Evolutionary conservation across 2,329 filamentous ascomycete genomes (phyloP).

Genomic region (Fusarium sp.): DNA sequence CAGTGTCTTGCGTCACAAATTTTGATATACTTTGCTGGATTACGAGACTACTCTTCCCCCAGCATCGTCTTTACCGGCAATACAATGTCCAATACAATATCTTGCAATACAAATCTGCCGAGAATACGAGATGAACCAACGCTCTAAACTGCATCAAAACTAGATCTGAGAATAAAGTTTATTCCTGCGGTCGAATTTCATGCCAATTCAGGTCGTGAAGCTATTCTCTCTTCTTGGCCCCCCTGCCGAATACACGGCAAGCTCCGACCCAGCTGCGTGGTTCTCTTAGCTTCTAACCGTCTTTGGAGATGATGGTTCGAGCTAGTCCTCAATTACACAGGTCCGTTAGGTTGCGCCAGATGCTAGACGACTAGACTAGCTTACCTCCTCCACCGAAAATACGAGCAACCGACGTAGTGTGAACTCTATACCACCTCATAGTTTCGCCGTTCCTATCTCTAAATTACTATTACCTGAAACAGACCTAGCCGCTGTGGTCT

Average conservation of each 20-base stretch:
- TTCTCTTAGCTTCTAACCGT: neutral
- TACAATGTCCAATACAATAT: too few relatives aligned
- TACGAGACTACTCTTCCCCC: too few relatives aligned
- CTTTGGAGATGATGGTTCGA: neutral
- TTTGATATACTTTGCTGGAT: neutral
- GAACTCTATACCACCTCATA: slow-evolving; percentile 3
- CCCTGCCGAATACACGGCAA: neutral
- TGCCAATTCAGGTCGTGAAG: neutral
- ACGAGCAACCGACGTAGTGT: too few relatives aligned
- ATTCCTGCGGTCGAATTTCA: neutral
- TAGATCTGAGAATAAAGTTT: too few relatives aligned
- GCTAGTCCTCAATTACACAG: neutral
- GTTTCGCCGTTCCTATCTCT: neutral
- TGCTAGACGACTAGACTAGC: neutral
- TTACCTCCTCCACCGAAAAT: neutral
- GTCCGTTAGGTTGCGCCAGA: neutral
- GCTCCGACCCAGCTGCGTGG: neutral
- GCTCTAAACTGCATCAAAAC: too few relatives aligned
- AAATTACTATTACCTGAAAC: neutral
- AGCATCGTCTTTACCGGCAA: too few relatives aligned
- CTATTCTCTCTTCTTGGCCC: neutral
- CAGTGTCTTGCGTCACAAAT: neutral
- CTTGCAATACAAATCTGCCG: too few relatives aligned
- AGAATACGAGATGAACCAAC: neutral
- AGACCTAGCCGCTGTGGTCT: neutral